phyloP scores from a whole-genome alignment of 2,329 filamentous ascomycete genomes.

The Ramularia endophylla region DNA sequence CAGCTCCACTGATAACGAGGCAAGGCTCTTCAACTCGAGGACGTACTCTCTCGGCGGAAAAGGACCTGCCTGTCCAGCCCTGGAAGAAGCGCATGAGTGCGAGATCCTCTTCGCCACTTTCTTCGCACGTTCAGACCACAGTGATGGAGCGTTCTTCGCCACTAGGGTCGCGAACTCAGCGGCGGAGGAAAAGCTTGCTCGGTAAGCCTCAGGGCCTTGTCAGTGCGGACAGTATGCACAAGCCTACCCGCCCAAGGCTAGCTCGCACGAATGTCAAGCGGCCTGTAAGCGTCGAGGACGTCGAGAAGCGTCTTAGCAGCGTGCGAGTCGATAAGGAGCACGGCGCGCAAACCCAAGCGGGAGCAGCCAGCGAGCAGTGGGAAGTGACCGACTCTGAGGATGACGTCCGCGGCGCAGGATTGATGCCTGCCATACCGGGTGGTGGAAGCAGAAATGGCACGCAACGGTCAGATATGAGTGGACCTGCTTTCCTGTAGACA shows the following conservation, averaged over 20 bases:
- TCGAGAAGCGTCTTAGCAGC: conserved; percentile 24
- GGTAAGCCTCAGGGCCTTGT: conserved; percentile 24
- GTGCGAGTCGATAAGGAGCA: conserved; percentile 17
- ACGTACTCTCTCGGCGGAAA: conserved; percentile 4
- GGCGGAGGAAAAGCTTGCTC: conserved; percentile 12
- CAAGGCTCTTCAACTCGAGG: conserved; percentile 7
- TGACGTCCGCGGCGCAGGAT: conserved; percentile 13
- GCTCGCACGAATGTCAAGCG: conserved; percentile 17
- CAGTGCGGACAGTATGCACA: conserved; percentile 27
- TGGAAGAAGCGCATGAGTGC: conserved; percentile 16
- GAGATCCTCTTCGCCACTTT: conserved; percentile 22
- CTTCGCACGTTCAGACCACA: conserved; percentile 11
- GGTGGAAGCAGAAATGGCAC: conserved; percentile 11
- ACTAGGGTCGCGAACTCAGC: conserved; percentile 5
- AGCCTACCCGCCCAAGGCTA: conserved; percentile 14
- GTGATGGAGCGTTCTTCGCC: conserved; percentile 3
- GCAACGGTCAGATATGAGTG: conserved; percentile 17
- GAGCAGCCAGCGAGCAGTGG: conserved; percentile 18
- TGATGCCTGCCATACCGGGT: conserved; percentile 11
- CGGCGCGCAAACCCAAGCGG: conserved; percentile 14
- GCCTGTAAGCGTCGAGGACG: conserved; percentile 22
- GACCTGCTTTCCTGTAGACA: conserved; percentile 20
- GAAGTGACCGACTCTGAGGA: conserved; percentile 13
- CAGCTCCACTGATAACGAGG: conserved; percentile 15
- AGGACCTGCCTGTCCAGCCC: conserved; percentile 7